A percentile compares a stretch with the other conserved stretches of the same genome.
Evolutionary conservation across 805 yeast species (phyloP).

Genomic region (Suhomyces prunicola): DNA sequence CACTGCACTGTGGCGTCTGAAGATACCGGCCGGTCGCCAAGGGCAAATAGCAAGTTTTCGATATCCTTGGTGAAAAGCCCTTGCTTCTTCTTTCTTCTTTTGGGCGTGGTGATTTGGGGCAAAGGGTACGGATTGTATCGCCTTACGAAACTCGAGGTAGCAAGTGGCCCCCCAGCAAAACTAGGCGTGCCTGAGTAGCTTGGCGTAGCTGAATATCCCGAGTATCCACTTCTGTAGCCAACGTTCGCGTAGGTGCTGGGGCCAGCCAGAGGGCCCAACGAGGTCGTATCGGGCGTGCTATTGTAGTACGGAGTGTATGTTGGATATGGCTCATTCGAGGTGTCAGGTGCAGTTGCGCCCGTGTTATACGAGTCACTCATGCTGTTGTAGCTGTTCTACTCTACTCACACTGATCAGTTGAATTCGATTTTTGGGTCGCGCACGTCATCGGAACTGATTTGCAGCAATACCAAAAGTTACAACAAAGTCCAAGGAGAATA

Average conservation of each 20-base stretch:
- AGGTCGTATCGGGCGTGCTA: neutral
- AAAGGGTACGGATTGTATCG: slow-evolving; percentile 3
- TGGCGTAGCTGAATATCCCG: too few relatives aligned
- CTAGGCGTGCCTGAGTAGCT: neutral
- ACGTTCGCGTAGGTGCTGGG: neutral
- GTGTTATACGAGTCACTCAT: too few relatives aligned
- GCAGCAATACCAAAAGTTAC: too few relatives aligned
- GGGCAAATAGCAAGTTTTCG: slow-evolving; percentile 37
- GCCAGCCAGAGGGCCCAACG: neutral
- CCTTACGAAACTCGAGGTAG: neutral
- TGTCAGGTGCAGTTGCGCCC: too few relatives aligned
- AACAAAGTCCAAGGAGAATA: too few relatives aligned
- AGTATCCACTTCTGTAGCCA: neutral
- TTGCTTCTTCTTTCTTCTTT: slow-evolving; percentile 28
- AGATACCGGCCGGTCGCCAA: slow-evolving; percentile 42
- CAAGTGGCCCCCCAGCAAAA: neutral
- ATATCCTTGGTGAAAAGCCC: slow-evolving; percentile 40
- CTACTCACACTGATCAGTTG: too few relatives aligned
- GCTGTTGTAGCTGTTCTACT: too few relatives aligned
- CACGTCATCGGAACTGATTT: too few relatives aligned
- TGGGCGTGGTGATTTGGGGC: slow-evolving; percentile 7
- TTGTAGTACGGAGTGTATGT: neutral
- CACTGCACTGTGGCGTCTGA: slow-evolving; percentile 36
- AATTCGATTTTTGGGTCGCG: too few relatives aligned
- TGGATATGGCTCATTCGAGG: too few relatives aligned